Evolutionary conservation across 192 early-diverging fungal species (phyloP).

Genomic region (Mortierella alpina): DNA sequence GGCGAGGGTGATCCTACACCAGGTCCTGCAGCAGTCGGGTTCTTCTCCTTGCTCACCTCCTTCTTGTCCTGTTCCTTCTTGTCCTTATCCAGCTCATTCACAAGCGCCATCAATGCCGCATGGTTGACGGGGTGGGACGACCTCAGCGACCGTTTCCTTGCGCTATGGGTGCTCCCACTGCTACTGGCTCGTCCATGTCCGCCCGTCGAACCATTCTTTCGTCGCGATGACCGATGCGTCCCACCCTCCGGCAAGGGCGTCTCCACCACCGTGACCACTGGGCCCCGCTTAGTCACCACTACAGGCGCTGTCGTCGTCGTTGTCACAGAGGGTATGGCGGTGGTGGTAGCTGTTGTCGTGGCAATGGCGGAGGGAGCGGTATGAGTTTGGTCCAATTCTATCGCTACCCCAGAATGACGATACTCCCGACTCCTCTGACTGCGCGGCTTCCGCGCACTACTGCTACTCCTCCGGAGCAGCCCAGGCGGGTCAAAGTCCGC

Average conservation of each 20-base stretch:
- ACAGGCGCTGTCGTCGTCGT: not conserved
- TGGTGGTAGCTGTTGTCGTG: not conserved
- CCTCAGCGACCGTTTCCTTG: conserved; percentile 34
- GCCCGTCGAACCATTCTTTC: conserved; percentile 11
- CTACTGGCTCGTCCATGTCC: conserved; percentile 20
- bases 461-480: not conserved
- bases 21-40: not conserved
- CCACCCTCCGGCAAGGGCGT: too few relatives aligned
- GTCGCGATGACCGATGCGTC: not conserved
- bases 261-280: too few relatives aligned
- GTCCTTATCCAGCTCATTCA: conserved; percentile 46
- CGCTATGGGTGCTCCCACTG: conserved; percentile 14
- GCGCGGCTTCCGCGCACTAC: conserved; percentile 7
- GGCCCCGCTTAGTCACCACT: not conserved
- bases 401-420: conserved; percentile 20
- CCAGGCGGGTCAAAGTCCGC: not conserved
- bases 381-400: conserved; percentile 25
- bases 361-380: not conserved
- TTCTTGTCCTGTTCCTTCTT: conserved; percentile 25
- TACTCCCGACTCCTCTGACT: conserved; percentile 16
- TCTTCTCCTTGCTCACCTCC: conserved; percentile 16
- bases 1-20: not conserved
- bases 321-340: not conserved
- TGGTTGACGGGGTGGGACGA: conserved; percentile 42
- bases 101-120: conserved; percentile 39